Base-by-base conservation (phyloP, 2,329 filamentous ascomycete genomes). In the Fusarium phyllophilum region DNA sequence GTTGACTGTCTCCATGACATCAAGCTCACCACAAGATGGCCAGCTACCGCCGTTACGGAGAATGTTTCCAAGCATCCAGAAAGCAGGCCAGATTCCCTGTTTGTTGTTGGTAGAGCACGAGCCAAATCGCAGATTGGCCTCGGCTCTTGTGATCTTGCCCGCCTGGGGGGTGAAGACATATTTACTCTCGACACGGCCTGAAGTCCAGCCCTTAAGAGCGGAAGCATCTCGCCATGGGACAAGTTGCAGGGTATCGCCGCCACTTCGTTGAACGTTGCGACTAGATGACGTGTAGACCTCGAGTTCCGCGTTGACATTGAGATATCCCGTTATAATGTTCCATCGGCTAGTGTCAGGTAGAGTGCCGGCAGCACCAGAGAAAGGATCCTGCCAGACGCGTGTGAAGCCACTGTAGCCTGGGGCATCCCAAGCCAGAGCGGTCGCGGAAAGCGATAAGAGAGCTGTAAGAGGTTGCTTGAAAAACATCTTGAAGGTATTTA, bases 111-210 rank as follows among this genome's bases (percentile, higher is more conserved):
- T 58, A 4, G 69, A 44, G 24, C 75, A 66, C 3, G 76, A 49
- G 36, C 86, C 86, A 65, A 87, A 86, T 86, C 86, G 86, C 85
- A 88, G 79, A 31, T 76, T 74, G 12, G 83, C 83, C 75, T 88
- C 85, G 49, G 82, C 81, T 29, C 85, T 73, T 17, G 86, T 86
- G 42, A 77, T 63, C 33, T 78, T 78, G n/a, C 84, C 84, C 0
- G 83, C 77, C 6, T 77, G 46, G 0, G 86, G 85, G 0, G 83
- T 85, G 78, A 86, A 87, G 10, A 83, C 81, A 67, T 85, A 84
- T 51, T 79, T 83, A 68, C 82, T 84, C 78, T 88, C 86, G 62
- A 88, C 77, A 20, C 86, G 84, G 4, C 84, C 86, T 1, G 86
- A 88, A 0, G 86, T 88, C 86, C 86, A 88, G 17, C 80, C 76